These are phyloP conservation scores for Brassica cretica DNA, from an alignment of 345 rosid genomes.

Conservation along the genomic window DNA sequence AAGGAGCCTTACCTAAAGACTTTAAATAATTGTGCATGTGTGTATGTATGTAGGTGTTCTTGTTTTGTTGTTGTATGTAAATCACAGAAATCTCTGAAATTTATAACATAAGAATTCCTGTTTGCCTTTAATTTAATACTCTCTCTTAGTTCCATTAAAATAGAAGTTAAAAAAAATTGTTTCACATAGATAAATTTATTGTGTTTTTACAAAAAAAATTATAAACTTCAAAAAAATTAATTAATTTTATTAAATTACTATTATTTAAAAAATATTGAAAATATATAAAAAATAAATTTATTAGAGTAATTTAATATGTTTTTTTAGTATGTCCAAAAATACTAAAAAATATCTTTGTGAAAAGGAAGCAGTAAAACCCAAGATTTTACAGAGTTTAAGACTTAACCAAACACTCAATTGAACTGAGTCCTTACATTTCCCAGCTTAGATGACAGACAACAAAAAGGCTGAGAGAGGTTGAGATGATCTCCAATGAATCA, in stretches of 20 bases:
- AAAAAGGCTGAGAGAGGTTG: conserved; percentile 6
- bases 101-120: not conserved
- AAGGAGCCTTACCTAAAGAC: conserved; percentile 9
- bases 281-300: too few species aligned
- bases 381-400: conserved; percentile 4
- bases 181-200: too few species aligned
- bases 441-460: not conserved
- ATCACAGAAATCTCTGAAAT: not conserved
- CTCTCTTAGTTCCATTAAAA: too few species aligned
- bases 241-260: too few species aligned
- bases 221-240: too few species aligned
- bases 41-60: conserved; percentile 33
- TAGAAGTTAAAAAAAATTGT: too few species aligned
- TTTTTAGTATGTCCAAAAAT: too few species aligned
- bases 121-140: not conserved
- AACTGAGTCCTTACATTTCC: conserved; percentile 1
- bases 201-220: too few species aligned
- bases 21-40: conserved; percentile 23
- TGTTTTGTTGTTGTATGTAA: conserved; percentile 6
- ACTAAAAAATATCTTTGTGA: too few species aligned
- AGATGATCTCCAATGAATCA: conserved; percentile 13
- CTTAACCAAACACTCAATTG: conserved; percentile 15
- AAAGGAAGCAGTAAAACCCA: not conserved
- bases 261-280: too few species aligned
- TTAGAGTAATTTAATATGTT: too few species aligned